Base-by-base conservation (phyloP, 345 rosid species). In the Pistacia vera region DNA sequence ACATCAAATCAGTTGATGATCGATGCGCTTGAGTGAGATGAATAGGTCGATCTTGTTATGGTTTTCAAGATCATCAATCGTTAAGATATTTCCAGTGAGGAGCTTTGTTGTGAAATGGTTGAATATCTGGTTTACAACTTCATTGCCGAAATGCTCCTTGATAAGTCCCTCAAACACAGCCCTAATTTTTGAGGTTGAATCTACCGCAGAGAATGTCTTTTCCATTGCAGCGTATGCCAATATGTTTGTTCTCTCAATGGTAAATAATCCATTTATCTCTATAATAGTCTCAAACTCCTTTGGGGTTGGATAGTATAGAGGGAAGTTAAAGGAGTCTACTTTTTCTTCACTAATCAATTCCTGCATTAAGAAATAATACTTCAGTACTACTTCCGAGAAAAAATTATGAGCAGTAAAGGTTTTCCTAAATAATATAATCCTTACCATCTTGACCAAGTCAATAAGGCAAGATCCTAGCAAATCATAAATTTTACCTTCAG, bases 271-370 rank as follows among this genome's bases (percentile, higher is more conserved):
- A 36, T 66, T 78, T 71, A 33, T 48, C 72, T 38, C 22, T 28
- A 66, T 33, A 41, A 72, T 49, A 0, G 25, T 28, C 52, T 57
- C 49, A 14, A 72, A 58, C 62, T 78, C 68, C 30, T 38, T 16
- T 3, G 52, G 18, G 5, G 41, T 16, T 36, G 73, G 62, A 18
- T 35, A n/a, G 48, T 72, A 72, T 8, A 59, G 3, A 22, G 81
- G 68, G 38, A 78, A 4, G 59, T 72, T 78, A 30, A 78, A 78
- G 16, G 69, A 66, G 20, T 78, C 68, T 41, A 78, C 48, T 60
- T 78, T 71, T 14, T 72, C 73, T 67, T 73, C 64, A 18, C 73
- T 73, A 0, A 66, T 7, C 7, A 78, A 11, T 28, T 73, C 81
- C 73, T 73, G n/a, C 44, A 62, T 8, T 4, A 20, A 16, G 3